Percentiles rank a stretch among this genome's conserved stretches.
Conservation (phyloP, 495 filamentous ascomycete species). For the Cudoniella acicularis region DNA sequence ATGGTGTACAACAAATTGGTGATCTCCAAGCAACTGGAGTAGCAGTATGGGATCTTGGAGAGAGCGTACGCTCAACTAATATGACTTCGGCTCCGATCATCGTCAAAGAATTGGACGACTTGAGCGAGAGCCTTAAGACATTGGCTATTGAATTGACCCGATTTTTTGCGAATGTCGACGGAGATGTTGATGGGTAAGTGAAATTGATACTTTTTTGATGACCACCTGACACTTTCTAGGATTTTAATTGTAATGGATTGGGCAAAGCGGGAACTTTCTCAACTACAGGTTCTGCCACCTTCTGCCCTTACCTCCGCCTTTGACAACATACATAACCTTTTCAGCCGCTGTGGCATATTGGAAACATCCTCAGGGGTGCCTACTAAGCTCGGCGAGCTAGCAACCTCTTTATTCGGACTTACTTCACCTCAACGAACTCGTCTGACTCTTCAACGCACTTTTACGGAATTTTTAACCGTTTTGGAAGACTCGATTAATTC, state of each 20-base stretch:
- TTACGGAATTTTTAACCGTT: constrained; percentile 80
- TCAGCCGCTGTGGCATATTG: constrained; percentile 65
- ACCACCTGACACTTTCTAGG: constrained; percentile 30
- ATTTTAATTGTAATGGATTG: constrained; percentile 94
- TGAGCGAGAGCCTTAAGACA: constrained; percentile 77
- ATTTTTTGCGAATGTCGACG: constrained; percentile 89
- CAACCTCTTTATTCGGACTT: constrained; percentile 72
- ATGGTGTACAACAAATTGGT: constrained; percentile 76
- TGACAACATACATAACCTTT: constrained; percentile 74
- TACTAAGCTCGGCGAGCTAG: constrained; percentile 60
- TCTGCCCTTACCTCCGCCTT: constrained; percentile 59
- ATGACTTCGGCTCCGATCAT: constrained; percentile 86
- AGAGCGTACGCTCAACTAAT: constrained; percentile 81
- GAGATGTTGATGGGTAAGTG: constrained; percentile 75
- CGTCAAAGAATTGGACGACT: constrained; percentile 73
- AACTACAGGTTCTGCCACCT: constrained; percentile 44
- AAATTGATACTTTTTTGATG: background rate
- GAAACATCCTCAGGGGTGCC: constrained; percentile 58
- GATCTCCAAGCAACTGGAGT: constrained; percentile 85
- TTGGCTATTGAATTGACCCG: constrained; percentile 76
- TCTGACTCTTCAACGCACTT: constrained; percentile 75
- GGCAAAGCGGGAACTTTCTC: constrained; percentile 75
- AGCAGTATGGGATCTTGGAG: constrained; percentile 88
- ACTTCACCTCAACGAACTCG: constrained; percentile 75
- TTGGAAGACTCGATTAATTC: constrained; percentile 84